Base-by-base conservation (phyloP, 345 rosid species). In the Angophora floribunda region DNA sequence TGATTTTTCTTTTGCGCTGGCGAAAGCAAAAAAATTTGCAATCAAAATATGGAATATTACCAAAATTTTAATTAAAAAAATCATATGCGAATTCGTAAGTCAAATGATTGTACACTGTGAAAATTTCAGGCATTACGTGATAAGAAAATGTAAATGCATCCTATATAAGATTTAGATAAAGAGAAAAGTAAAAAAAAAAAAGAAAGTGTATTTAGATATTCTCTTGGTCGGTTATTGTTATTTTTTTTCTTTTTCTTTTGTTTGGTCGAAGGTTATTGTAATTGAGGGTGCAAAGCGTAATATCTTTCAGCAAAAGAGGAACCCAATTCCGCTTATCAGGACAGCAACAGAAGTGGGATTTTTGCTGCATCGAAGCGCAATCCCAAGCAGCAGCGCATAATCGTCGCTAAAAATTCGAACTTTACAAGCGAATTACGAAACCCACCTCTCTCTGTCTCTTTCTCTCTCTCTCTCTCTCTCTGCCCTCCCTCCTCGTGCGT, bases 11-110 rank as follows among this genome's bases (percentile, higher is more conserved):
- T 59, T 24, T 59, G 65, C n/a, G 24, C 65, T 24, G 2, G 30
- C 1, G 7, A 59, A 59, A 59, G 14, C 14, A 26, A 26, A 59
- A 51, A 36, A 36, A 36, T 36, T 59, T 26, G 7, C 30, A n/a
- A 13, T 3, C 75, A 63, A 17, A 75, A 41, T 9, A 9, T 17
- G 80, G 32, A 70, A 32, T 32, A 19, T 70, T 32, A 36, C 6
- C 47, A 2, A 36, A 36, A 75, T 19, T 19, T 41, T 21, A 41
- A 9, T 75, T 75, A 9, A 41, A 19, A 36, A 75, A 75, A 41
- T 75, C 6, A 19, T 0, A 41, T 1, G 8, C 1, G 26, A 5
- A 75, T 36, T 75, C 13, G 1, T 4, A 24, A 9, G 63, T 57
- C 28, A 57, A 57, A 57, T 57, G 63, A 57, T 57, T 57, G 22